These are phyloP conservation scores for Ascochyta koolunga DNA, from an alignment of 2,329 filamentous ascomycete genomes.

Conservation along the genomic window DNA sequence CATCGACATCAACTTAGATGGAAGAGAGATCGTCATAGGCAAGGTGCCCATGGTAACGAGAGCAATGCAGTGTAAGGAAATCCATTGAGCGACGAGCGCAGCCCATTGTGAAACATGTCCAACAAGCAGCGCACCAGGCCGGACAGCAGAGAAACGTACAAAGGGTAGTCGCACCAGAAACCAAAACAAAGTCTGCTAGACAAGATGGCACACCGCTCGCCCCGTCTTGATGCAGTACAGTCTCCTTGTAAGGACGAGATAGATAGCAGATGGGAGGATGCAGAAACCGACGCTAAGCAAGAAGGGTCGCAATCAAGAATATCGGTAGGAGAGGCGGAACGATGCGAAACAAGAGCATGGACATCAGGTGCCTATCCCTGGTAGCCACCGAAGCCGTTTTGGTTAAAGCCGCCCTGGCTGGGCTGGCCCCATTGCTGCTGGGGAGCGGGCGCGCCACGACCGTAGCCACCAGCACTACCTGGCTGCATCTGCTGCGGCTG, in stretches of 20 bases:
- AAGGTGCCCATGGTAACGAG: slow-evolving; percentile 7
- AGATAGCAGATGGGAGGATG: slow-evolving; percentile 41
- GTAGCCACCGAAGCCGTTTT: slow-evolving; percentile 65
- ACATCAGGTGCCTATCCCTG: slow-evolving; percentile 56
- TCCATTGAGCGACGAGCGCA: slow-evolving; percentile 32
- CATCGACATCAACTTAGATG: slow-evolving; percentile 19
- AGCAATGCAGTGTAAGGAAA: slow-evolving; percentile 30
- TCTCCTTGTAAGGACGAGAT: slow-evolving; percentile 39
- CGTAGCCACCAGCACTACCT: slow-evolving; percentile 80
- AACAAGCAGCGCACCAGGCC: slow-evolving; percentile 24
- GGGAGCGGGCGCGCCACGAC: slow-evolving; percentile 69
- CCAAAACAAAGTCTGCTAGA: slow-evolving; percentile 24
- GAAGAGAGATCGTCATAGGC: slow-evolving; percentile 14
- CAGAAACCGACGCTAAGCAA: slow-evolving; percentile 47
- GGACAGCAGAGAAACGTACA: slow-evolving; percentile 32
- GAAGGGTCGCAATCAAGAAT: slow-evolving; percentile 43
- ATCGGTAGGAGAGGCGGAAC: slow-evolving; percentile 39
- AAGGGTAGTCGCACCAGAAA: slow-evolving; percentile 31
- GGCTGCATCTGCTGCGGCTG: slow-evolving; percentile 48
- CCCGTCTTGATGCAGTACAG: slow-evolving; percentile 35
- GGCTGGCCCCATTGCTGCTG: slow-evolving; percentile 62
- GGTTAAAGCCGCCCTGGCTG: slow-evolving; percentile 53
- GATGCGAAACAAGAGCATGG: slow-evolving; percentile 37
- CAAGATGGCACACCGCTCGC: slow-evolving; percentile 25
- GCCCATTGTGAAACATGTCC: slow-evolving; percentile 29